Evolutionary conservation across 2,329 filamentous ascomycete genomes (phyloP), one percentile per base, ranked within the genome.

Genomic region (Sporothrix dimorphospora): DNA sequence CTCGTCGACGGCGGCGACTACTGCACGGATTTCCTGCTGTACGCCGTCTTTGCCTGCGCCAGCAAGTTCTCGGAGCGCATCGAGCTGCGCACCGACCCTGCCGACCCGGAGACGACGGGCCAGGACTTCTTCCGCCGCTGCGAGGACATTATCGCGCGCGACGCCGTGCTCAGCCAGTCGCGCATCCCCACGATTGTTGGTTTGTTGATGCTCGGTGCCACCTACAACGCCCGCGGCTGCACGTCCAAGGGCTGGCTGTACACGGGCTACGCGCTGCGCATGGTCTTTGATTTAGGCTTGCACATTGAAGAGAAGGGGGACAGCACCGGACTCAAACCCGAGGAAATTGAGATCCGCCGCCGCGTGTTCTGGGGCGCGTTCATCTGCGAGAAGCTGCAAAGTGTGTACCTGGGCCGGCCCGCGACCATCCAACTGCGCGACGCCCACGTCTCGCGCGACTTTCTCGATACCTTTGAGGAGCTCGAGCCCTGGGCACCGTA

Each of bases 231-330:
- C 14, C 66, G 72, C 7, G 78, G 78, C 4, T 69, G 74, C 45
- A 76, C 76, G 2, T 77, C 76, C n/a, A 79, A 78, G 70, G 81
- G 80, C 0, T 83, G 82, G 82, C 75, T 83, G 1, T 81, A 81
- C 72, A 80, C 79, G 2, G 82, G 82, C 1, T 81, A 81, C 71
- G 82, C 81, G 0, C 75, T 81, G 51, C 78, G 82, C 1, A 82
- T 84, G 81, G 77, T 82, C 6, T 81, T 68, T 40, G 71, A 82
- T 68, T 71, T 82, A 24, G 81, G 81, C 2, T 80, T 78, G 19
- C 81, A 82, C 73, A 70, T 82, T 66, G 70, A 70, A 12, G n/a
- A 27, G 45, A 47, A 11, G 45, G 30, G 11, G 9, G n/a, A n/a
- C 27, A 59, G 30, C 8, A n/a, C 27, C 9, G 55, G 30, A 3